Conservation (phyloP, 2,329 filamentous ascomycete genomes). For the Xylaria digitata region DNA sequence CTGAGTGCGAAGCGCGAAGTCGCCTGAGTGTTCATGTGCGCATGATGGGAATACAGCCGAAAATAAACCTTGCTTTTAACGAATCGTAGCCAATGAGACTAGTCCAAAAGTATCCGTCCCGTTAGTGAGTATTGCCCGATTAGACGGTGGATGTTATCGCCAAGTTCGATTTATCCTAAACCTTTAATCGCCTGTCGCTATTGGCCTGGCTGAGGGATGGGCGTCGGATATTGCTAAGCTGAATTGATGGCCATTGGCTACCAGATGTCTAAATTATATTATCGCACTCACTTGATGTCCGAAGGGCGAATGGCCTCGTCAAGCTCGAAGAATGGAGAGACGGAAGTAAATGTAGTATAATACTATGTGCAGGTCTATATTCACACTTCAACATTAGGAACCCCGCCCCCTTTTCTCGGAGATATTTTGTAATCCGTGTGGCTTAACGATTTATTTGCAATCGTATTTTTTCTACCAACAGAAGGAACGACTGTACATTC, state of each 20-base stretch:
- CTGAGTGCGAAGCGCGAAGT: background rate
- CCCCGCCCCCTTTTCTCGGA: background rate
- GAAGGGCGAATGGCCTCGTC: background rate
- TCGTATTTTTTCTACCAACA: background rate
- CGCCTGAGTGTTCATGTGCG: background rate
- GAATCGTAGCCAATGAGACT: slow-evolving; percentile 21
- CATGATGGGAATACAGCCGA: slow-evolving; percentile 24
- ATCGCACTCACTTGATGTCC: slow-evolving; percentile 30
- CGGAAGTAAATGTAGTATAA: background rate
- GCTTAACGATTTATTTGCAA: background rate
- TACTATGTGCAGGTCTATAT: too few species aligned
- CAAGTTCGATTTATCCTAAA: slow-evolving; percentile 23
- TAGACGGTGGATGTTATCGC: background rate
- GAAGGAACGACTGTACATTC: too few species aligned
- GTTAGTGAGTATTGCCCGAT: background rate
- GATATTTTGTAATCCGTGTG: background rate
- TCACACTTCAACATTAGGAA: background rate
- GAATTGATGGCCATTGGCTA: background rate
- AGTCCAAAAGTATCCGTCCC: background rate
- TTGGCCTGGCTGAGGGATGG: background rate
- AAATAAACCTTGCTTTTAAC: slow-evolving; percentile 9
- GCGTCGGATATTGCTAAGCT: background rate
- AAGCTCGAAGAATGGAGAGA: background rate
- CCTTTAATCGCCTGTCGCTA: background rate
- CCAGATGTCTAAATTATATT: background rate